Conservation (phyloP, 2,329 filamentous ascomycete species). For the Helicocarpus griseus region DNA sequence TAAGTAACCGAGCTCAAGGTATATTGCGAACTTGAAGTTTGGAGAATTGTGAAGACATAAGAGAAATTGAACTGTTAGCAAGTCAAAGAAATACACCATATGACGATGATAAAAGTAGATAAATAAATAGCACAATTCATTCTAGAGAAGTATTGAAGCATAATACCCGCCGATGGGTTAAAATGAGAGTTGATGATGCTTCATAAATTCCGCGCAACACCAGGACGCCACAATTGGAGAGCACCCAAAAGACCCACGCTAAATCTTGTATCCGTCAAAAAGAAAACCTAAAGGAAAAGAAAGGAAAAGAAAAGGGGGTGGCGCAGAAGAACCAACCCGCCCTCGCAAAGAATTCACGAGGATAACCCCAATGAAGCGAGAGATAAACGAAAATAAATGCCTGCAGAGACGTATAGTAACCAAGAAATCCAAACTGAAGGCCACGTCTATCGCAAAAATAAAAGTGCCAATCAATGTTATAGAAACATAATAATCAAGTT, state of each 20-base stretch:
- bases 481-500: constrained; percentile 7
- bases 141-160: too few relatives aligned
- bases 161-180: background rate
- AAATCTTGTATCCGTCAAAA: too few relatives aligned
- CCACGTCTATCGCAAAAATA: background rate
- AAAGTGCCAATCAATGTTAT: background rate
- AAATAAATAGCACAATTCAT: background rate
- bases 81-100: background rate
- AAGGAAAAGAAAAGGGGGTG: background rate
- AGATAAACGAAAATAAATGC: too few relatives aligned
- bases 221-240: background rate
- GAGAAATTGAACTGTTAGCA: background rate
- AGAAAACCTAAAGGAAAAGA: background rate
- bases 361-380: too few relatives aligned
- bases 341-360: too few relatives aligned
- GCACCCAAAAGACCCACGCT: too few relatives aligned
- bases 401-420: background rate
- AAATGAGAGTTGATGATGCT: background rate
- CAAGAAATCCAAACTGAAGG: background rate
- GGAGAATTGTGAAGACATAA: too few relatives aligned
- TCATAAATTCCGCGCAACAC: background rate
- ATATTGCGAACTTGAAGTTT: too few relatives aligned
- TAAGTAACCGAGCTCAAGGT: too few relatives aligned
- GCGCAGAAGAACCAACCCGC: background rate
- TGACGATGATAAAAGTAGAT: background rate